Conservation (phyloP, 2,329 filamentous ascomycete genomes). For the Sarocladium oryzae region DNA sequence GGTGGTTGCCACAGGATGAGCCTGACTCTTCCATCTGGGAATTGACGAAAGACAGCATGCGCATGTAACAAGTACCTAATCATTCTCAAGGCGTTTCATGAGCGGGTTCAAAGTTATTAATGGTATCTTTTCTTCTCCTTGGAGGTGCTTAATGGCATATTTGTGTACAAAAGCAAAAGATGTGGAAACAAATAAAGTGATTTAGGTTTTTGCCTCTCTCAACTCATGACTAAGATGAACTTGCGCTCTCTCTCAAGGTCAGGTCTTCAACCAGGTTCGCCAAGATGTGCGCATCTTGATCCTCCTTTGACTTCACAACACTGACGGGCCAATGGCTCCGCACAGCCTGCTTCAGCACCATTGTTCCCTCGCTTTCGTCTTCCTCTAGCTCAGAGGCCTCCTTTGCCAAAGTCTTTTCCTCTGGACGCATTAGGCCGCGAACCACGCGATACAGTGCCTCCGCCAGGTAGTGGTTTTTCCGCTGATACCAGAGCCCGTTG, state of each 20-base stretch:
- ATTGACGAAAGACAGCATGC: too few relatives aligned
- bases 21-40: too few relatives aligned
- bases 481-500: constrained; percentile 20
- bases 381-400: constrained; percentile 15
- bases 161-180: too few relatives aligned
- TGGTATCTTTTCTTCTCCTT: too few relatives aligned
- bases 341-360: constrained; percentile 18
- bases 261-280: constrained; percentile 17
- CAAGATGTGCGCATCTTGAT: constrained; percentile 18
- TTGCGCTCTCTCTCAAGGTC: constrained; percentile 18
- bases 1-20: background rate
- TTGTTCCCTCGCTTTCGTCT: constrained; percentile 15
- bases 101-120: too few relatives aligned
- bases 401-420: constrained; percentile 18
- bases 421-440: constrained; percentile 24
- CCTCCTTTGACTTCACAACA: constrained; percentile 20
- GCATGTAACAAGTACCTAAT: too few relatives aligned
- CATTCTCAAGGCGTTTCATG: too few relatives aligned
- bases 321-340: constrained; percentile 25
- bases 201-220: too few relatives aligned
- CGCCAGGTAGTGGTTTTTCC: constrained; percentile 24
- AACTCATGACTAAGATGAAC: too few relatives aligned
- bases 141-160: too few relatives aligned
- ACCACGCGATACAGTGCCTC: constrained; percentile 27
- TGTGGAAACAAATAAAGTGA: too few relatives aligned